A percentile compares a stretch with the other conserved stretches of the same genome.
These are phyloP conservation scores for Fraxinus baroniana DNA, from an alignment of 305 asterid species.

Conservation along the genomic window DNA sequence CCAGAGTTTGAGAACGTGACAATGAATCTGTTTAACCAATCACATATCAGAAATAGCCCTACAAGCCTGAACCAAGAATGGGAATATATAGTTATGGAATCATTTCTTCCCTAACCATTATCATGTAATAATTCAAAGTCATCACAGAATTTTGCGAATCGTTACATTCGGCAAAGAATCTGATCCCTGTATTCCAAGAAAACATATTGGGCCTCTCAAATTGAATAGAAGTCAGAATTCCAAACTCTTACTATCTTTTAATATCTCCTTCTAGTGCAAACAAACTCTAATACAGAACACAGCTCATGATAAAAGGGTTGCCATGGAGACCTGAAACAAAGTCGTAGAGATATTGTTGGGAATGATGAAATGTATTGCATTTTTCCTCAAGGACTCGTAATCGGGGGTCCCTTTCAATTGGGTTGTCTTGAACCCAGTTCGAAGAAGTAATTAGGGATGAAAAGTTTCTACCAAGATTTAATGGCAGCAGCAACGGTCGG, in stretches of 20 bases:
- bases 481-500: neutral
- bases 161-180: slow-evolving; percentile 39
- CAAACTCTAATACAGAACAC: slow-evolving; percentile 37
- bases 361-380: slow-evolving; percentile 33
- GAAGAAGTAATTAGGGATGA: slow-evolving; percentile 27
- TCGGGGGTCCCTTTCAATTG: slow-evolving; percentile 47
- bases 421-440: slow-evolving; percentile 47
- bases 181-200: slow-evolving; percentile 56
- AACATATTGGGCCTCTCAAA: slow-evolving; percentile 42
- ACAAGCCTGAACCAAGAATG: slow-evolving; percentile 51
- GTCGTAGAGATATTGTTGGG: slow-evolving; percentile 36
- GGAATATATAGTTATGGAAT: slow-evolving; percentile 45
- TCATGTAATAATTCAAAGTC: slow-evolving; percentile 33
- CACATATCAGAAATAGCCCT: slow-evolving; percentile 28
- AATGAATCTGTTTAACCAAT: slow-evolving; percentile 35
- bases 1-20: slow-evolving; percentile 34
- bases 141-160: slow-evolving; percentile 1
- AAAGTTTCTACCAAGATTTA: slow-evolving; percentile 18
- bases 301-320: slow-evolving; percentile 51
- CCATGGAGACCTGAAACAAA: slow-evolving; percentile 47
- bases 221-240: slow-evolving; percentile 33
- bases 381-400: slow-evolving; percentile 31
- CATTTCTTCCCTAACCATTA: slow-evolving; percentile 30
- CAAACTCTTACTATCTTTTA: slow-evolving; percentile 24
- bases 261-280: slow-evolving; percentile 26